These are phyloP conservation scores for Tilletia indica DNA, from an alignment of 1,284 basidiomycete genomes.

Conservation along the genomic window DNA sequence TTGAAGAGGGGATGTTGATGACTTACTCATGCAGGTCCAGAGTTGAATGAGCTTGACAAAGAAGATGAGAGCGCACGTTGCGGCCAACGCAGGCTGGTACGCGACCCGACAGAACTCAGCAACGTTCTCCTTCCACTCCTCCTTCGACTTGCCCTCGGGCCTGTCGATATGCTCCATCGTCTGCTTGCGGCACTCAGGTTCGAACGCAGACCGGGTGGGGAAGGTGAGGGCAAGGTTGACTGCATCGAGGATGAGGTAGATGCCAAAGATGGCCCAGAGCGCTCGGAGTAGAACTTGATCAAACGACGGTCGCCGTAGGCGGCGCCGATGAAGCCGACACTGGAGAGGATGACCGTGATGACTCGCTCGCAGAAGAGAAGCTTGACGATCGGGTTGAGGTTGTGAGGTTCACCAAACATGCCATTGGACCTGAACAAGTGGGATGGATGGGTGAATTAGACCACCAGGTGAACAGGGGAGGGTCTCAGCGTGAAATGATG, in stretches of 20 bases:
- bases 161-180: not conserved
- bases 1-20: too few relatives aligned
- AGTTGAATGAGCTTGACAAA: slow-evolving; percentile 1
- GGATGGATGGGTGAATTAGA: too few relatives aligned
- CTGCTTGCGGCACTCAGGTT: not conserved
- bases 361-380: not conserved
- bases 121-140: not conserved
- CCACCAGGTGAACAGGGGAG: too few relatives aligned
- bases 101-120: not conserved
- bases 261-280: not conserved
- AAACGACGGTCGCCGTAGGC: not conserved
- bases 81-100: not conserved
- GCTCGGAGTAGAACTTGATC: not conserved
- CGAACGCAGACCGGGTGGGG: not conserved
- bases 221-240: not conserved
- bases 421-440: too few relatives aligned
- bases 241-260: not conserved
- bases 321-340: not conserved
- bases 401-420: too few relatives aligned
- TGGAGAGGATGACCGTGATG: not conserved
- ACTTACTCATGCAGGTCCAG: slow-evolving; percentile 11
- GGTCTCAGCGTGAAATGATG: not conserved
- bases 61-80: not conserved
- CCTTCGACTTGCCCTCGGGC: not conserved
- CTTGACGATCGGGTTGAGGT: too few relatives aligned